A percentile compares a stretch with the other conserved stretches of the same genome.
Evolutionary conservation across 139 green algal genomes (phyloP).

Genomic region (Haematococcus lacustris): DNA sequence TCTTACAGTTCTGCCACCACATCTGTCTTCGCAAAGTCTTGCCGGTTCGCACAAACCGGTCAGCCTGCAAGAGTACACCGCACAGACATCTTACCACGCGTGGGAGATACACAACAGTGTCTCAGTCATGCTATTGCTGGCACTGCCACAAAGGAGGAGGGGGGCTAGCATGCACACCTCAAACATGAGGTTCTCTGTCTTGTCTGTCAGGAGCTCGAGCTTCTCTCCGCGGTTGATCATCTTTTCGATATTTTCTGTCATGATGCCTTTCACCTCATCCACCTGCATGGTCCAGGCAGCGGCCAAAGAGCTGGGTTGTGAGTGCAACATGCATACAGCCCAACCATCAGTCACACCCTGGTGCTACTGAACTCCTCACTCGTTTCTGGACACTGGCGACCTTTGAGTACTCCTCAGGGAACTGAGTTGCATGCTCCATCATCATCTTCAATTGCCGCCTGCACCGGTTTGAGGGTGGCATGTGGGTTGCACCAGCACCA

Average conservation of each 20-base stretch:
- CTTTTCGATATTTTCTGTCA: slow-evolving; percentile 98
- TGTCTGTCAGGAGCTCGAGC: slow-evolving; percentile 94
- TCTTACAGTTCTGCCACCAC: slow-evolving; percentile 95
- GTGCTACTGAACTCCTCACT: too few species aligned
- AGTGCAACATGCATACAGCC: too few species aligned
- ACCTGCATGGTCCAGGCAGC: slow-evolving; percentile 67
- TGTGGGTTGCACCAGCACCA: background rate
- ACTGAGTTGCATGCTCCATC: slow-evolving; percentile 83
- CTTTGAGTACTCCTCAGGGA: slow-evolving; percentile 85
- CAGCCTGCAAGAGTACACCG: slow-evolving; percentile 50
- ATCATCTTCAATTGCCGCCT: slow-evolving; percentile 77
- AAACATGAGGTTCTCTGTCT: slow-evolving; percentile 90
- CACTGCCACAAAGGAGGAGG: too few species aligned
- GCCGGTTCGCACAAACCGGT: slow-evolving; percentile 85
- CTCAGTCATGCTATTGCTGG: too few species aligned
- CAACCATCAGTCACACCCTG: too few species aligned
- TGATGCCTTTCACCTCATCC: slow-evolving; percentile 94
- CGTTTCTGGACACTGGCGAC: slow-evolving; percentile 83
- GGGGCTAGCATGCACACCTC: too few species aligned
- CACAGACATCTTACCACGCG: too few species aligned
- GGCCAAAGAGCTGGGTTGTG: too few species aligned
- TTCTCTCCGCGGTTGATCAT: slow-evolving; percentile 93
- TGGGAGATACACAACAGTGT: too few species aligned
- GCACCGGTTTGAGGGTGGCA: slow-evolving; percentile 5
- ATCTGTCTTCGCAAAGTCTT: slow-evolving; percentile 75